These are phyloP conservation scores for Tylopilus cervinicoccineus DNA, from an alignment of 768 basidiomycete species.

Conservation along the genomic window DNA sequence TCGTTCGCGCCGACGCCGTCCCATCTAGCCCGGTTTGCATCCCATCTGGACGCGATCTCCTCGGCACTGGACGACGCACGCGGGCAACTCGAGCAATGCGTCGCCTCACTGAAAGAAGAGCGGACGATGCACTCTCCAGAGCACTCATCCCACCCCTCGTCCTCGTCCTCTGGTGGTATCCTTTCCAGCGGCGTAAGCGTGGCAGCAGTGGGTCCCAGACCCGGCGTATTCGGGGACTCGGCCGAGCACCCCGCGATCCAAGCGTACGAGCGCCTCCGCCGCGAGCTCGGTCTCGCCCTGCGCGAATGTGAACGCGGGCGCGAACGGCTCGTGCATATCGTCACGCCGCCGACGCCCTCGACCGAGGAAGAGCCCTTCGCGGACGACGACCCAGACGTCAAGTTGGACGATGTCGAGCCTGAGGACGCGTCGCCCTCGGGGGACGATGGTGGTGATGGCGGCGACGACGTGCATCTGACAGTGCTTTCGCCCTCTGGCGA, in stretches of 20 bases:
- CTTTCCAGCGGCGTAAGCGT: neutral
- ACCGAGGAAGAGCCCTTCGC: conserved; percentile 35
- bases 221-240: conserved; percentile 6
- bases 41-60: conserved; percentile 68
- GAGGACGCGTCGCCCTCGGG: neutral
- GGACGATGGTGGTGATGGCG: too few species aligned
- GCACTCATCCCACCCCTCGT: conserved; percentile 21
- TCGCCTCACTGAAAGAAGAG: conserved; percentile 50
- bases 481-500: conserved; percentile 23
- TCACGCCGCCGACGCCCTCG: conserved; percentile 40
- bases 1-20: conserved; percentile 77
- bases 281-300: conserved; percentile 73
- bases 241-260: conserved; percentile 50
- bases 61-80: conserved; percentile 68
- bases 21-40: conserved; percentile 63
- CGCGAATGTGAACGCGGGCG: conserved; percentile 81
- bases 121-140: conserved; percentile 8
- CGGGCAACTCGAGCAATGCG: conserved; percentile 61
- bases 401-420: neutral
- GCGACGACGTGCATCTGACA: conserved; percentile 6
- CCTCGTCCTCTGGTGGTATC: conserved; percentile 14
- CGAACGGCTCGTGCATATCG: conserved; percentile 54
- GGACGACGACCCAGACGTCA: neutral
- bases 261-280: conserved; percentile 71
- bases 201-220: too few species aligned